Conservation (phyloP, 306 rosid species). For the Cajanus cajan region DNA sequence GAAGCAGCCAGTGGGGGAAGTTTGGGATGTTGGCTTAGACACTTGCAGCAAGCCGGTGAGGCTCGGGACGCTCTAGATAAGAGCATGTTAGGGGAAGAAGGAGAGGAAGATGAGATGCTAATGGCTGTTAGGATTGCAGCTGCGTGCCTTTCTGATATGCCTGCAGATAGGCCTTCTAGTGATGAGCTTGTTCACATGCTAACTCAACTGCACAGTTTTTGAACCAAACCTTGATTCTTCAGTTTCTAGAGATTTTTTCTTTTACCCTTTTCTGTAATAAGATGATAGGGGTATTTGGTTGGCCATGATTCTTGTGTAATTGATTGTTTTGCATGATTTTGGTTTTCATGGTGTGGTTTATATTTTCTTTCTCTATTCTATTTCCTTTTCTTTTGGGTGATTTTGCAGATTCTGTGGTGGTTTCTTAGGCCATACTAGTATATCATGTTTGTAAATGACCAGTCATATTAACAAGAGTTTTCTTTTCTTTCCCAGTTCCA, state of each 20-base stretch:
- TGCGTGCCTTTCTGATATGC: conserved; percentile 84
- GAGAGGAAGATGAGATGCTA: conserved; percentile 95
- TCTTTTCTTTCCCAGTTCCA: neutral
- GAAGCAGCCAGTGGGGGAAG: conserved; percentile 82
- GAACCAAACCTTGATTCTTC: conserved; percentile 33
- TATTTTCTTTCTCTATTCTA: neutral
- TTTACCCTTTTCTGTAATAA: neutral
- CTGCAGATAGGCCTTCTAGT: conserved; percentile 93
- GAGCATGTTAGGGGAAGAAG: conserved; percentile 79
- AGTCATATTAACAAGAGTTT: conserved; percentile 14
- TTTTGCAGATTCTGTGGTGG: conserved; percentile 24
- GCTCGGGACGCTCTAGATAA: conserved; percentile 78
- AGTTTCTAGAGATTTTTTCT: conserved; percentile 33
- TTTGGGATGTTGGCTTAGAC: conserved; percentile 80
- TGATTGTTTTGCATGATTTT: conserved; percentile 36
- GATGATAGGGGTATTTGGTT: conserved; percentile 24
- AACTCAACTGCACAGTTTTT: conserved; percentile 96
- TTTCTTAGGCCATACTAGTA: conserved; percentile 2
- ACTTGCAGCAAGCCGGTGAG: conserved; percentile 85
- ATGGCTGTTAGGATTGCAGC: conserved; percentile 95
- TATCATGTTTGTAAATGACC: conserved; percentile 37
- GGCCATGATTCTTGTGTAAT: conserved; percentile 32
- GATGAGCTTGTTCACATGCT: conserved; percentile 99
- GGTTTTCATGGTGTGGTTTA: conserved; percentile 27
- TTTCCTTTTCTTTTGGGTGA: neutral